These are phyloP conservation scores for Aspergillus ellipticus DNA, from an alignment of 495 filamentous ascomycete species.

Conservation along the genomic window DNA sequence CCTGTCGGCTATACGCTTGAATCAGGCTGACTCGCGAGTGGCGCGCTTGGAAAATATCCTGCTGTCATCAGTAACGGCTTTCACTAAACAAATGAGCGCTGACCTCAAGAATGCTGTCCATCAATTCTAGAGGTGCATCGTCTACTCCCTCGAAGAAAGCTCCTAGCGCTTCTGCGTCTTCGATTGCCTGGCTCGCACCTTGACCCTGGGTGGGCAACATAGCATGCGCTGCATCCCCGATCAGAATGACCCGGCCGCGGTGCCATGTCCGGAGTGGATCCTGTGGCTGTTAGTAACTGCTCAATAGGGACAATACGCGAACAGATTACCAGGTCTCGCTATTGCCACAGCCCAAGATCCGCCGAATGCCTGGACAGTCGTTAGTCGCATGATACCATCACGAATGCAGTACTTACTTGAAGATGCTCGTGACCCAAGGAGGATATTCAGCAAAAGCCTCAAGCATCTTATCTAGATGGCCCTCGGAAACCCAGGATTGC, in stretches of 20 bases:
- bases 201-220: conserved; percentile 42
- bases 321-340: conserved; percentile 44
- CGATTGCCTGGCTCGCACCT: conserved; percentile 36
- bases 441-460: conserved; percentile 36
- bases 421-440: conserved; percentile 24
- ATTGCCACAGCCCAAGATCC: conserved; percentile 29
- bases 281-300: no score
- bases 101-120: no score
- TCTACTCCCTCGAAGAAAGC: conserved; percentile 26
- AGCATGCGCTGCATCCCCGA: conserved; percentile 44
- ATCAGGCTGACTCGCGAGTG: no score
- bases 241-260: conserved; percentile 35
- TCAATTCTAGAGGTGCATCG: no score
- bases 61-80: no score
- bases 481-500: conserved; percentile 23
- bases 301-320: no score
- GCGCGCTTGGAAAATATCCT: no score
- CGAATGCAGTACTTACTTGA: conserved; percentile 15
- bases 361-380: no score
- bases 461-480: conserved; percentile 31
- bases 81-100: no score
- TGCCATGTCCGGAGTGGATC: conserved; percentile 36
- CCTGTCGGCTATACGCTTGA: no score
- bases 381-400: no score
- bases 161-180: conserved; percentile 34